A percentile compares a stretch with the other conserved stretches of the same genome.
Evolutionary conservation across 495 filamentous ascomycete species (phyloP).

Genomic region (Penicillium simplicissimum): DNA sequence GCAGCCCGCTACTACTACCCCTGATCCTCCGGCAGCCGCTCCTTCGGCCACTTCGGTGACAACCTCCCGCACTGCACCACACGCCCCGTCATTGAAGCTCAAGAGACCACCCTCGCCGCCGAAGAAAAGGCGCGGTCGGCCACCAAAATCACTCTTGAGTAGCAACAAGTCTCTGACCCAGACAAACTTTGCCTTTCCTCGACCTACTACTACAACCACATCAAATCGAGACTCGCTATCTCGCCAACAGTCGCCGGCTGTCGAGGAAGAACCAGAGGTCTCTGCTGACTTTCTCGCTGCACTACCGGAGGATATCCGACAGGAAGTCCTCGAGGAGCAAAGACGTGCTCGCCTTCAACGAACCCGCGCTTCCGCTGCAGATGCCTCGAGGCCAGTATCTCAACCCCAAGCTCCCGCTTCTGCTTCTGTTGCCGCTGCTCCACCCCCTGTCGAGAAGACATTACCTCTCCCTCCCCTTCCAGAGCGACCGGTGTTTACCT

Average conservation of each 20-base stretch:
- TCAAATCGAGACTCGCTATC: conserved; percentile 11
- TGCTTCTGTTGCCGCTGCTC: background rate
- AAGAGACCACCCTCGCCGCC: conserved; percentile 57
- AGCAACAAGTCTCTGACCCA: conserved; percentile 58
- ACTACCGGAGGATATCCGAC: conserved; percentile 75
- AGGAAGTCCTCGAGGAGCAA: conserved; percentile 75
- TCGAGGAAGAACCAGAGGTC: conserved; percentile 43
- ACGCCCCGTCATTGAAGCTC: conserved; percentile 29
- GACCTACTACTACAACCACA: conserved; percentile 14
- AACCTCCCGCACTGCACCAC: conserved; percentile 50
- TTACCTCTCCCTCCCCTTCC: conserved; percentile 54
- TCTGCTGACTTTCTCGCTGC: conserved; percentile 77
- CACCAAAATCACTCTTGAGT: conserved; percentile 39
- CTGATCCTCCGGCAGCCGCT: conserved; percentile 19
- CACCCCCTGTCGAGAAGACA: conserved; percentile 31
- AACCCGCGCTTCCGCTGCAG: conserved; percentile 35
- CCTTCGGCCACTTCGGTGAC: conserved; percentile 28
- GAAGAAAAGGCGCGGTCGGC: conserved; percentile 57
- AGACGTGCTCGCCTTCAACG: conserved; percentile 53
- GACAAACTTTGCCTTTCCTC: conserved; percentile 60
- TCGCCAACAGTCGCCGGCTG: conserved; percentile 21
- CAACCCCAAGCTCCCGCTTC: conserved; percentile 16
- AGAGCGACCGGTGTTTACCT: conserved; percentile 63
- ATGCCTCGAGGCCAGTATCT: conserved; percentile 17
- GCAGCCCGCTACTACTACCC: background rate